Evolutionary conservation across 305 asterid species (phyloP), one percentile per base, ranked within the genome.

Genomic region (Fraxinus sp.): DNA sequence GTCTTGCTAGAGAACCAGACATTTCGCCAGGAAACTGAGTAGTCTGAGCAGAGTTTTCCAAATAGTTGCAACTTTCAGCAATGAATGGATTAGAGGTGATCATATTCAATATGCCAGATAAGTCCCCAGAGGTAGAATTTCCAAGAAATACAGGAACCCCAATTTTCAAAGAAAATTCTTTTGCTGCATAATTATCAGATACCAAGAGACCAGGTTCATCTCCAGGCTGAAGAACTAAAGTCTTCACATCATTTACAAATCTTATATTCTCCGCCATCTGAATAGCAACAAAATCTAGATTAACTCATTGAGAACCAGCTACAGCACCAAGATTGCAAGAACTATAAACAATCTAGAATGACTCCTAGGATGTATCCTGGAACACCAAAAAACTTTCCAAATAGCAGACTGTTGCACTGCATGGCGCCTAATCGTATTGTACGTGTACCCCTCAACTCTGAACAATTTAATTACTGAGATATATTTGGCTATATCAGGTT

Each of bases 181-280:
- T 87, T 71, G 82, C 80, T 68, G 79, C 78, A 74, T 88, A 82
- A 57, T 83, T 87, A 74, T 90, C 88, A 4, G 94, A 80, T 36
- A 87, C 84, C 87, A 91, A 68, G 77, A 83, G 83, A 6, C 93
- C 92, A 8, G 92, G 89, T 46, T 87, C 85, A 71, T 85, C 49
- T 78, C 90, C 93, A 85, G 91, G 87, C 86, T 91, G 92, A 83
- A 78, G 80, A 74, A 93, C 55, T 83, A 90, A 88, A 18, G 87
- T 83, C 84, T 71, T 81, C 77, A 88, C 97, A 20, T 89, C 92
- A 74, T 86, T 88, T 55, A 92, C 89, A 74, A 92, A 90, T 81
- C 92, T 93, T 62, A 82, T 70, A 73, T 92, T 90, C 91, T 92
- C 97, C 84, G 79, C 44, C n/a, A 94, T 88, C 97, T 94, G 90